Conservation (phyloP, 2,329 filamentous ascomycete genomes). For the Hymenoscyphus infarciens region DNA sequence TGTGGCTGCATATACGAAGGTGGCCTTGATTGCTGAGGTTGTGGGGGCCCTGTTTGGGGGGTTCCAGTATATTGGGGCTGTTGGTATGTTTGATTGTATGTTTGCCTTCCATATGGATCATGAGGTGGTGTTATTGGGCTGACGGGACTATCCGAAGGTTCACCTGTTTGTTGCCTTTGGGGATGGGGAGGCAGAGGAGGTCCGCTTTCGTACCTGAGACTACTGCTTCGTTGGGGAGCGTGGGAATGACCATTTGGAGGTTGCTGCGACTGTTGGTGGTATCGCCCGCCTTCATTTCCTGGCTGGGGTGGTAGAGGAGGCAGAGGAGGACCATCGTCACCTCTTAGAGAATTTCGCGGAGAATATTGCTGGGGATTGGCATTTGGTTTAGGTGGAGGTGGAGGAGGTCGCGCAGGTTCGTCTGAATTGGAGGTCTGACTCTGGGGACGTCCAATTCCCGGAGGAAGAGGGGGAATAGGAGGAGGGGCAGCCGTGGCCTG, state of each 20-base stretch:
- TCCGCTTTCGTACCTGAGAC: conserved; percentile 32
- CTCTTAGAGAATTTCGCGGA: conserved; percentile 18
- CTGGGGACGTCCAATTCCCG: conserved; percentile 54
- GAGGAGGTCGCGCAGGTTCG: conserved; percentile 32
- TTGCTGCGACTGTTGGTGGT: conserved; percentile 20
- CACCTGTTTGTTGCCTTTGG: conserved; percentile 23
- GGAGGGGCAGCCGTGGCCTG: conserved; percentile 49
- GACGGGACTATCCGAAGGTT: conserved; percentile 30
- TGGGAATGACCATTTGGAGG: conserved; percentile 22
- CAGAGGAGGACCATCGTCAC: conserved; percentile 33
- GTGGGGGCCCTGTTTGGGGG: conserved; percentile 16
- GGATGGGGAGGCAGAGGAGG: conserved; percentile 33
- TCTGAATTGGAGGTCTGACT: conserved; percentile 33
- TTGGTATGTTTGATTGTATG: conserved; percentile 22
- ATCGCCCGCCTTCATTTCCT: conserved; percentile 21
- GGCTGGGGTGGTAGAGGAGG: conserved; percentile 33
- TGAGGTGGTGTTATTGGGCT: conserved; percentile 29
- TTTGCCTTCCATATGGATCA: conserved; percentile 21
- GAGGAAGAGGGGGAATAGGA: conserved; percentile 68
- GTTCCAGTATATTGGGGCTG: conserved; percentile 15
- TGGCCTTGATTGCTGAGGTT: conserved; percentile 19
- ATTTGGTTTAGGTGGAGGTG: conserved; percentile 34
- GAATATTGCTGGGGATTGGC: conserved; percentile 21
- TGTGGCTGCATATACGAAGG: conserved; percentile 25
- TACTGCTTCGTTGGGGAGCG: conserved; percentile 35